Evolutionary conservation across 306 rosid species (phyloP), one percentile per base, ranked within the genome.

Genomic region (Herpetospermum pedunculosum): DNA sequence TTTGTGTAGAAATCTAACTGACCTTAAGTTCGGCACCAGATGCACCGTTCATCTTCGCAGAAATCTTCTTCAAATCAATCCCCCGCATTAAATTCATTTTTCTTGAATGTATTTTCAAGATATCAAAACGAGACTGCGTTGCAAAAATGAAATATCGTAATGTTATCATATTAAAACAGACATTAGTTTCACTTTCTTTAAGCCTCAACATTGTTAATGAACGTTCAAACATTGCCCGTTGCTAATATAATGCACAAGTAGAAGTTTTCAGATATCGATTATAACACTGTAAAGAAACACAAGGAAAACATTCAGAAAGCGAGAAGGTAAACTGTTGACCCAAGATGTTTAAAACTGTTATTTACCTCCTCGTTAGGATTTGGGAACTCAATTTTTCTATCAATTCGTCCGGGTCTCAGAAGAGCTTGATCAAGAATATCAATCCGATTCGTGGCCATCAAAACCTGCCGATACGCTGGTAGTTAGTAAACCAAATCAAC

Each of bases 11-110:
- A 58, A 28, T 58, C 30, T 26, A 2, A 25, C 35, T 0, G 83
- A 93, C 98, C 97, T 94, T 94, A 37, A 94, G 92, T 83, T 94
- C 99, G 0, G 99, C 99, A 57, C 99, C 99, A 74, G 99, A 94
- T 55, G 99, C 97, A 32, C 99, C 99, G 53, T 85, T 85, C 99
- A 94, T 94, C 87, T 94, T 94, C 85, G 88, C 99, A 1, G 99
- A 92, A 71, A 94, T 94, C 87, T 94, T 94, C 83, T 94, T 91
- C 87, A 94, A 79, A 73, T 94, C 99, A 81, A 94, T 94, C 54
- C 99, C 99, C 12, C 99, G 97, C 97, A 94, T 94, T 63, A 94
- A 77, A 78, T 94, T 94, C 99, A 94, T 94, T 82, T 96, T 94
- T 84, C 99, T 91, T 44, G 99, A 94, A 84, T 94, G 99, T 35